Evolutionary conservation across 1,284 basidiomycete genomes (phyloP), one percentile per base, ranked within the genome.

Genomic region (Sanguinoderma infundibulare): DNA sequence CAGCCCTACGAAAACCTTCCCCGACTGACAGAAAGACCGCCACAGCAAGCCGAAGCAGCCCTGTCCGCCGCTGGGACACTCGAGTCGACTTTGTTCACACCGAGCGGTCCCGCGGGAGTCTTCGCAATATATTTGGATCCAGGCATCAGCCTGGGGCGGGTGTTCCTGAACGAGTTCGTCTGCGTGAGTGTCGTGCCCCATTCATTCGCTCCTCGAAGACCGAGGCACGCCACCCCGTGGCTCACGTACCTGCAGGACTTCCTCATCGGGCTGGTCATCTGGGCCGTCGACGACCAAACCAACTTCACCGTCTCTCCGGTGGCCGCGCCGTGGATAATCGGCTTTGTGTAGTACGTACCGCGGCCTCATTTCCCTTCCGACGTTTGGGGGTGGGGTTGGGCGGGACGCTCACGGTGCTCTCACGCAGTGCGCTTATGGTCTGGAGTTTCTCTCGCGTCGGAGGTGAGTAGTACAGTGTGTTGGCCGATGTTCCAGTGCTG

Each of bases 121-220:
- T 87, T 91, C 58, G 89, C 75, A 3, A 74, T 89, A 42, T 84
- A 82, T 60, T 75, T 81, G 6, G 62, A 75, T 2, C 77, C 83
- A 17, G 84, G 83, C 4, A 74, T 81, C 47, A 83, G 80, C 47
- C 72, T 89, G 20, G 76, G 78, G n/a, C 77, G 81, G 17, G 81
- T 79, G 38, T 85, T 89, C 69, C 72, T 90, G 60, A 91, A 88
- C 70, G 89, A 91, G 64, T 87, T 89, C 65, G 75, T 87, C 46
- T 81, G 79, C 47, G 87, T 90, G 69, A 67, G 83, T 73, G n/a
- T 63, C 34, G 24, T 46, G n/a, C 46, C 10, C 24, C 9, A 35
- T 34, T n/a, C 46, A 49, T 30, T 8, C 17, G 10, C 44, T 7
- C 28, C 8, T 12, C 5, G 12, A 46, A 5, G 15, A 28, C 46